phyloP scores from a whole-genome alignment of 2,329 filamentous ascomycete genomes.

The Tolypocladium ophioglossoides region DNA sequence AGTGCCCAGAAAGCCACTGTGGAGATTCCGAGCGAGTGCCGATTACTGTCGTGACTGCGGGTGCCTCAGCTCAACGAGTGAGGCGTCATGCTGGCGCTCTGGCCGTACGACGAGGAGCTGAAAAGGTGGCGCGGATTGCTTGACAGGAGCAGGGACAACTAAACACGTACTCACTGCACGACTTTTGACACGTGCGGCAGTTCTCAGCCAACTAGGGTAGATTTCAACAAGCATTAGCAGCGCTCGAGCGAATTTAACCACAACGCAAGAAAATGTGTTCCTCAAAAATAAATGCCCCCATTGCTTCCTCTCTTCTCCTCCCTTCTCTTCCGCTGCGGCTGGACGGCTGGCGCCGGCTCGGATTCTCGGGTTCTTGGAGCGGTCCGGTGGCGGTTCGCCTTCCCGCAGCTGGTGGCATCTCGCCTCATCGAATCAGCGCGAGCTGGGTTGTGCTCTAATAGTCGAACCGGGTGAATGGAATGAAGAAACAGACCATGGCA shows the following conservation, averaged over 20 bases:
- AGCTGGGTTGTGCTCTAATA: background rate
- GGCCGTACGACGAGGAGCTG: background rate
- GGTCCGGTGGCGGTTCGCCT: background rate
- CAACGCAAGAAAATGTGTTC: too few species aligned
- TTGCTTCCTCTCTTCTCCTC: too few species aligned
- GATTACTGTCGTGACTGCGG: background rate
- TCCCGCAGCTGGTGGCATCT: background rate
- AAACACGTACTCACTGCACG: too few species aligned
- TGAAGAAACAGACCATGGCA: background rate
- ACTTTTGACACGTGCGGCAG: too few species aligned
- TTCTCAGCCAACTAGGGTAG: too few species aligned
- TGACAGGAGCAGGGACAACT: too few species aligned
- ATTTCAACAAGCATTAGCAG: too few species aligned
- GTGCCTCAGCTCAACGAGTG: background rate
- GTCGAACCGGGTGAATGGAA: too few species aligned
- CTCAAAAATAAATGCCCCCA: too few species aligned
- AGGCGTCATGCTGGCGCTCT: background rate
- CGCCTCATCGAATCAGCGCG: background rate
- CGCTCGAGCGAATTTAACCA: too few species aligned
- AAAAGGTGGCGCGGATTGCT: too few species aligned
- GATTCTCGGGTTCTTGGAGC: slow-evolving; percentile 3
- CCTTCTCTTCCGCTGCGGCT: too few species aligned
- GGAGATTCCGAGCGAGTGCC: background rate
- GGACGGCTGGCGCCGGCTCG: background rate
- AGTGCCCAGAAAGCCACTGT: background rate